Base-by-base conservation (phyloP, 139 green algal genomes). In the Picochlorum costavermella region DNA sequence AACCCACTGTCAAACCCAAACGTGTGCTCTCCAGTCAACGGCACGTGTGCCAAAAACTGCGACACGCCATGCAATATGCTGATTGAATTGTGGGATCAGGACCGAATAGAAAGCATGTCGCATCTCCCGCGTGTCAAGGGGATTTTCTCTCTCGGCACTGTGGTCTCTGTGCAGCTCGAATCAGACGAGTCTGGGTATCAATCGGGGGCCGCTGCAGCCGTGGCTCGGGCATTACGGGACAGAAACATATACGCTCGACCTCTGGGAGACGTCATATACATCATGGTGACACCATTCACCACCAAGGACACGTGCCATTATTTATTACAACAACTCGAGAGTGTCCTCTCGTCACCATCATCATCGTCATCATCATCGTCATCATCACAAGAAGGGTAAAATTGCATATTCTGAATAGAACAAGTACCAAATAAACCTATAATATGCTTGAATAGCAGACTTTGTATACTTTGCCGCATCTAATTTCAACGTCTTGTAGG, bases 351-450 rank as follows among this genome's bases (percentile, higher is more conserved):
- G 20, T 23, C 20, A 23, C 20, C n/a, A n/a, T n/a, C n/a, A n/a
- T n/a, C n/a, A n/a, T n/a, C n/a, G n/a, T n/a, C n/a, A n/a, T n/a
- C n/a, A n/a, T n/a, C n/a, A n/a, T n/a, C n/a, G n/a, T n/a, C n/a
- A n/a, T 23, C 20, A 23, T 23, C 55, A 95, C 13, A 97, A 72
- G 58, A 95, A 93, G 6, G 86, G 84, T 28, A 96, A 75, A 50
- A 98, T 55, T 3, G 80, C 40, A 60, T 98, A 98, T 73, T 97
- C 92, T 11, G 76, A 67, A 64, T 98, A 98, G 67, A 98, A 98
- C 13, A 97, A 75, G 63, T 92, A 93, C 93, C 93, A 98, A 64
- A 98, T 91, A 79, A 81, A 87, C 11, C 72, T 65, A 73, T 96
- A 96, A 73, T 87, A 97, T 43, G 43, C 67, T 12, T 72, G 30